Percentiles rank a stretch among this genome's conserved stretches.
phyloP scores from a whole-genome alignment of 805 yeast species.

The Sugiyamaella floridensis region DNA sequence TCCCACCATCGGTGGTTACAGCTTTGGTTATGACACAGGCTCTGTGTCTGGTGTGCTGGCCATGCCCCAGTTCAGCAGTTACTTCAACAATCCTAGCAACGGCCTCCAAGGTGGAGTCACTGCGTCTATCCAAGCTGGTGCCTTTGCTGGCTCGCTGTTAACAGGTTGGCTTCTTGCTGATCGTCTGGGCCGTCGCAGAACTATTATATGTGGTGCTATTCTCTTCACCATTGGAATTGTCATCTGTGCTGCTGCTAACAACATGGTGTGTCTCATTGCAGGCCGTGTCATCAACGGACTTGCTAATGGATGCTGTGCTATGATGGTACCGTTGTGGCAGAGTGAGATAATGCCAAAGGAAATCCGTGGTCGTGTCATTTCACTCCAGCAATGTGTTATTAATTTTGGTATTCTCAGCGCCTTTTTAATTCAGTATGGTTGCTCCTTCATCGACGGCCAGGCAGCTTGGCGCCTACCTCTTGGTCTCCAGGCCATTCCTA shows the following conservation, averaged over 20 bases:
- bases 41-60: slow-evolving; percentile 57
- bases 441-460: slow-evolving; percentile 44
- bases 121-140: slow-evolving; percentile 63
- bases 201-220: slow-evolving; percentile 48
- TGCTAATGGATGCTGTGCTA: slow-evolving; percentile 69
- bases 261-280: slow-evolving; percentile 59
- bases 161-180: slow-evolving; percentile 56
- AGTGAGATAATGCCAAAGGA: slow-evolving; percentile 63
- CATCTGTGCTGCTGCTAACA: slow-evolving; percentile 43
- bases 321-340: slow-evolving; percentile 75
- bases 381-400: slow-evolving; percentile 52
- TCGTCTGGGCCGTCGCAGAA: slow-evolving; percentile 54
- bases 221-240: slow-evolving; percentile 56
- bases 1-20: slow-evolving; percentile 16
- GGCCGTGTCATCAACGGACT: slow-evolving; percentile 67
- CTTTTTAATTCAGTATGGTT: slow-evolving; percentile 69
- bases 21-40: slow-evolving; percentile 60
- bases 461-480: slow-evolving; percentile 75
- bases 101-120: slow-evolving; percentile 55
- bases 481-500: slow-evolving; percentile 55
- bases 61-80: slow-evolving; percentile 44
- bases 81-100: slow-evolving; percentile 44
- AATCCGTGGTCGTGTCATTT: slow-evolving; percentile 59
- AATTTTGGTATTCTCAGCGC: slow-evolving; percentile 69
- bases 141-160: slow-evolving; percentile 33